phyloP scores from a whole-genome alignment of 1,284 basidiomycete species.

The Cryptococcus sp. region DNA sequence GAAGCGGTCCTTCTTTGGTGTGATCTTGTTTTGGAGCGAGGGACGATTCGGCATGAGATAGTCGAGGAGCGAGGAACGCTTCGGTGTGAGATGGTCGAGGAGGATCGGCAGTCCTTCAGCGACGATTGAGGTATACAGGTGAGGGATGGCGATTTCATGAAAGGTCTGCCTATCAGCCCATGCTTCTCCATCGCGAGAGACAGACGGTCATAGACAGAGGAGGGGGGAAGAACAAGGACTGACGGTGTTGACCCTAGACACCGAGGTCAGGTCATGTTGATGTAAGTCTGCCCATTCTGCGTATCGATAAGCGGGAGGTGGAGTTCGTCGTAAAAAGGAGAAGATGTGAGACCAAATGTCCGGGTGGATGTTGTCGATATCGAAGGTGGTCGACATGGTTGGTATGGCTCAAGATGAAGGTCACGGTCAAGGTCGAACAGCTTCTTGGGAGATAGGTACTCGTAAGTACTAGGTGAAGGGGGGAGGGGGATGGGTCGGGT shows the following conservation, averaged over 20 bases:
- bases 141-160: slow-evolving; percentile 1
- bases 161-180: background rate
- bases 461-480: too few relatives aligned
- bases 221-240: background rate
- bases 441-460: too few relatives aligned
- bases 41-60: background rate
- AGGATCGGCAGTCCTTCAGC: slow-evolving; percentile 1
- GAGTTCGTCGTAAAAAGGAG: background rate
- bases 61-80: background rate
- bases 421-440: too few relatives aligned
- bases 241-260: background rate
- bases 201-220: background rate
- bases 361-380: too few relatives aligned
- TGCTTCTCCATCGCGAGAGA: background rate
- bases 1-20: too few relatives aligned
- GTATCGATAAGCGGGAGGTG: background rate
- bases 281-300: background rate
- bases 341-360: slow-evolving; percentile 3
- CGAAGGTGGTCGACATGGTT: too few relatives aligned
- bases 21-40: too few relatives aligned
- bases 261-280: background rate
- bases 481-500: too few relatives aligned
- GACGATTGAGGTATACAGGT: slow-evolving; percentile 7
- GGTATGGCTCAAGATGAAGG: too few relatives aligned
- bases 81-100: background rate